Conservation (phyloP, 345 rosid genomes). For the Linum trigynum region DNA sequence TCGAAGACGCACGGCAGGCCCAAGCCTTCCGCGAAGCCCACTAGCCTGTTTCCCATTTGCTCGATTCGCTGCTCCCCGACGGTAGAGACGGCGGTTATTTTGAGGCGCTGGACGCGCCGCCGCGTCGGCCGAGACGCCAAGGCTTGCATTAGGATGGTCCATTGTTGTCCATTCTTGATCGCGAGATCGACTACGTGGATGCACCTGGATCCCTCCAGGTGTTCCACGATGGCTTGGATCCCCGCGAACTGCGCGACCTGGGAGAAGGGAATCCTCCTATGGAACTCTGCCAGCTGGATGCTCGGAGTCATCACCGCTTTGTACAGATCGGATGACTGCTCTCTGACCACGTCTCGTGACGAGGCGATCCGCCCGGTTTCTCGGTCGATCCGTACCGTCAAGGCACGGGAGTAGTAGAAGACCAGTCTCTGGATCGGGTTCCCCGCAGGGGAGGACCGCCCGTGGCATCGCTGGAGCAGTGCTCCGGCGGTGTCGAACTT, state of each 20-base stretch:
- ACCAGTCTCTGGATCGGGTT: slow-evolving; percentile 37
- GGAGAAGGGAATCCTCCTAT: slow-evolving; percentile 26
- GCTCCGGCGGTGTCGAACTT: slow-evolving; percentile 33
- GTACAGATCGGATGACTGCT: slow-evolving; percentile 10
- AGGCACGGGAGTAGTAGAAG: slow-evolving; percentile 34
- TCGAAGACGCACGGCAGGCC: slow-evolving; percentile 33
- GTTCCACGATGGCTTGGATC: slow-evolving; percentile 38
- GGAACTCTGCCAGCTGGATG: slow-evolving; percentile 15
- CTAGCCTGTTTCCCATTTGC: slow-evolving; percentile 31
- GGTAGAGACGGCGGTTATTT: slow-evolving; percentile 34
- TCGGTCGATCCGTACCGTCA: slow-evolving; percentile 33
- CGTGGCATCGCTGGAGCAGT: slow-evolving; percentile 28
- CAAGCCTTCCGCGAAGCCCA: slow-evolving; percentile 28
- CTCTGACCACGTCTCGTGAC: slow-evolving; percentile 6
- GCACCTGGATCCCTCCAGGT: slow-evolving; percentile 27
- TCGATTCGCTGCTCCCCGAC: slow-evolving; percentile 14
- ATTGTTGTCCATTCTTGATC: slow-evolving; percentile 31
- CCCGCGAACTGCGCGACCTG: slow-evolving; percentile 32
- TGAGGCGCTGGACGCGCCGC: slow-evolving; percentile 32
- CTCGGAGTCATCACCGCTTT: slow-evolving; percentile 9
- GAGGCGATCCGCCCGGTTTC: slow-evolving; percentile 23
- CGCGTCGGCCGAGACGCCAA: slow-evolving; percentile 20
- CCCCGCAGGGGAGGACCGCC: slow-evolving; percentile 24
- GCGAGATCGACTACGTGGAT: slow-evolving; percentile 37
- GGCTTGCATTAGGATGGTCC: slow-evolving; percentile 45